Conservation (phyloP, 306 rosid species). For the Spatholobus suberectus region DNA sequence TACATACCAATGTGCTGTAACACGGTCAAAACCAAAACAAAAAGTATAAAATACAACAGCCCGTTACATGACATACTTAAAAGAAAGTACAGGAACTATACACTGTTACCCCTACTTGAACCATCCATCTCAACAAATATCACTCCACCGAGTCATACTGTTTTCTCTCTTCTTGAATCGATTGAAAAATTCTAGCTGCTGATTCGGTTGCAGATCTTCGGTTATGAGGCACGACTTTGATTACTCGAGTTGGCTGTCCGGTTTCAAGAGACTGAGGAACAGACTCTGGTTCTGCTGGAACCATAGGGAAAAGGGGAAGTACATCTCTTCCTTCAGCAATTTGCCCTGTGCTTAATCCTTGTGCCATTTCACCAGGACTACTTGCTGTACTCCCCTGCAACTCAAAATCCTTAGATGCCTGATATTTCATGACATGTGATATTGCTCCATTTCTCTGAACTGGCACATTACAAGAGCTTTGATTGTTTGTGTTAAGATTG, state of each 20-base stretch:
- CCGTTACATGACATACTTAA: conserved; percentile 35
- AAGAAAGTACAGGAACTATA: conserved; percentile 14
- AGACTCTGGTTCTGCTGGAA: conserved; percentile 50
- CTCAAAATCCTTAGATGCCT: conserved; percentile 58
- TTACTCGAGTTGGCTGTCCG: conserved; percentile 60
- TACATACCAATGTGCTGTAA: conserved; percentile 42
- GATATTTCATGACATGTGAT: conserved; percentile 46
- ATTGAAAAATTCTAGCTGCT: conserved; percentile 92
- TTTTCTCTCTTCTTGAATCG: conserved; percentile 90
- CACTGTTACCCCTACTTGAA: not conserved
- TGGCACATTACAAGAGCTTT: conserved; percentile 54
- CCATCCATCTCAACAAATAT: conserved; percentile 14
- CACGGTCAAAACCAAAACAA: conserved; percentile 43
- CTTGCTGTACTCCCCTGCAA: conserved; percentile 72
- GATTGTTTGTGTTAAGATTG: conserved; percentile 49
- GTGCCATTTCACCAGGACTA: conserved; percentile 62
- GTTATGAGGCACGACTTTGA: conserved; percentile 94
- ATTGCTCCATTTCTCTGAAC: conserved; percentile 46
- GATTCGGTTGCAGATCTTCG: conserved; percentile 84
- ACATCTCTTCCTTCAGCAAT: conserved; percentile 60
- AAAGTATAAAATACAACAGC: conserved; percentile 14
- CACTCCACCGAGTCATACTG: conserved; percentile 52
- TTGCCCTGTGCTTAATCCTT: conserved; percentile 38
- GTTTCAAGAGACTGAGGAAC: conserved; percentile 55
- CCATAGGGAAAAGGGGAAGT: conserved; percentile 58